Evolutionary conservation across 495 filamentous ascomycete species (phyloP), one percentile per base, ranked within the genome.

Genomic region (Cenococcum geophilum): DNA sequence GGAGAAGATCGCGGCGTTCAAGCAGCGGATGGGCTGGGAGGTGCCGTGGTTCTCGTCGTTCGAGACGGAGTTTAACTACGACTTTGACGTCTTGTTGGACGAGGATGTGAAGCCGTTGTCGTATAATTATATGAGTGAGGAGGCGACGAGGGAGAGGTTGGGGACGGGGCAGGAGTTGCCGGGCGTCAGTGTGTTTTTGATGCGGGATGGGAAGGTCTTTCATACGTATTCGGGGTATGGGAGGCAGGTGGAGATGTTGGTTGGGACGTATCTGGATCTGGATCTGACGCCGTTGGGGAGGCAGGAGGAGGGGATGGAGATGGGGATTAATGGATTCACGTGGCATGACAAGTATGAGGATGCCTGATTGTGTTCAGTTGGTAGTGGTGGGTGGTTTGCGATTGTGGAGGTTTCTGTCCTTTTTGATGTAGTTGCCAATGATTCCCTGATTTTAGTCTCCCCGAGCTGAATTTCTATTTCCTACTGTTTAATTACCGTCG

Each of bases 201-300:
- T 58, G 37, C 68, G 73, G 43, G 75, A 66, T 1, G 68, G 67
- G 10, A 61, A 66, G 11, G 63, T 78, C 8, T 77, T 73, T 60
- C 75, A 76, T 64, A 75, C 75, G 5, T 79, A 77, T 62, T 74
- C 72, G 55, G 71, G 73, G 5, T 73, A 72, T 49, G 62, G 62
- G 37, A 68, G 76, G 2, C 76, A 76, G n/a, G 40, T 75, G 49
- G 77, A 77, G 35, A 55, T 53, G 45, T 21, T 75, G 23, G 47
- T 71, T 36, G 50, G 27, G 0, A 73, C 72, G 0, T 59, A 71
- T 57, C 34, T 21, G 16, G 48, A 72, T 54, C 58, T 75, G 1
- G 73, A 75, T 52, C 12, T 73, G 52, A 75, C 73, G 1, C 71
- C 71, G 16, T 37, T 70, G 12, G 73, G 73, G 0, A 60, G 73